These are phyloP conservation scores for Cercospora citrullina DNA, from an alignment of 2,329 filamentous ascomycete species.

Conservation along the genomic window DNA sequence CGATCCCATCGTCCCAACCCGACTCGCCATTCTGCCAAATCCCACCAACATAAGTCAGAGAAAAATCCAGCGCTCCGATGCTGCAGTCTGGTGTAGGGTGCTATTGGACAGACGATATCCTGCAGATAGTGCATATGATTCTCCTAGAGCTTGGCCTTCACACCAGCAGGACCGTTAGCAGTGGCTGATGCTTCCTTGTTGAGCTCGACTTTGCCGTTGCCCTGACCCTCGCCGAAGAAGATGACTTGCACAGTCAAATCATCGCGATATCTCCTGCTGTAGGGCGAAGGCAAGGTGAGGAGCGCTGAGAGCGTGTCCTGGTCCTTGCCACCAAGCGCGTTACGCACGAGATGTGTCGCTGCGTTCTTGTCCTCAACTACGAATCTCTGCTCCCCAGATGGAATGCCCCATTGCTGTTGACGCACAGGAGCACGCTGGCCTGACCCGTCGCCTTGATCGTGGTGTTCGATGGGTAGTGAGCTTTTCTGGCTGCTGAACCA, in stretches of 20 bases:
- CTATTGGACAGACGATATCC: background rate
- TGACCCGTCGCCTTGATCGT: conserved; percentile 49
- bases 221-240: conserved; percentile 84
- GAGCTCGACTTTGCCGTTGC: conserved; percentile 74
- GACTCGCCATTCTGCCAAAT: background rate
- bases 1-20: background rate
- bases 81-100: background rate
- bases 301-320: conserved; percentile 91
- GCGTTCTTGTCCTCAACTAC: conserved; percentile 94
- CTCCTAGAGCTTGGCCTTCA: conserved; percentile 32
- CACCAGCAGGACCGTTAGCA: conserved; percentile 30
- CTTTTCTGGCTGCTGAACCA: conserved; percentile 61
- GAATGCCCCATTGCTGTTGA: conserved; percentile 85
- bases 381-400: conserved; percentile 75
- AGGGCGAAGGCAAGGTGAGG: conserved; percentile 86
- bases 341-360: conserved; percentile 91
- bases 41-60: background rate
- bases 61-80: background rate
- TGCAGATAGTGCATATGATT: background rate
- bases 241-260: conserved; percentile 97
- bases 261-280: conserved; percentile 87
- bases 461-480: conserved; percentile 72
- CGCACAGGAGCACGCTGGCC: conserved; percentile 88
- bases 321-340: conserved; percentile 90
- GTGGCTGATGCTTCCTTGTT: conserved; percentile 82